Percentiles rank a stretch among this genome's conserved stretches.
Evolutionary conservation across 169 alveolate genomes (phyloP).

Genomic region (Babesia microti): DNA sequence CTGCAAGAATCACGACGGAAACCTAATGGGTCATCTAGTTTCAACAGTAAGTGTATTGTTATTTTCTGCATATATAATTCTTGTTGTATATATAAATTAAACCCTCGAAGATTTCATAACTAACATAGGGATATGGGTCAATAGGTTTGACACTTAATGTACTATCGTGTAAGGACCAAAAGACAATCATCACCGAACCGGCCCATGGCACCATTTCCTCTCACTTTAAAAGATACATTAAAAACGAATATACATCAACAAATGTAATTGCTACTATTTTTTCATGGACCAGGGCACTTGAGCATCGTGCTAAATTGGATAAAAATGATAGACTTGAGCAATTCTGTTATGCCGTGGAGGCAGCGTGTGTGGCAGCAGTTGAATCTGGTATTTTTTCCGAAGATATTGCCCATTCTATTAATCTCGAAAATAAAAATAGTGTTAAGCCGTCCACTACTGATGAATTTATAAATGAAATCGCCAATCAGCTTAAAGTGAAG

Average conservation of each 20-base stretch:
- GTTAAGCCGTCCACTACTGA: background rate
- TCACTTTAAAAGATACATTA: slow-evolving; percentile 59
- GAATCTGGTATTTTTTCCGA: slow-evolving; percentile 78
- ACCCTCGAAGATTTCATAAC: too few species aligned
- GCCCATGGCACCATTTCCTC: slow-evolving; percentile 86
- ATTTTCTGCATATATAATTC: too few species aligned
- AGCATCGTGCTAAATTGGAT: slow-evolving; percentile 72
- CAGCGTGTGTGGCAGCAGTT: slow-evolving; percentile 71
- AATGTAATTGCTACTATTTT: slow-evolving; percentile 83
- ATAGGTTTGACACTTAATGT: slow-evolving; percentile 80
- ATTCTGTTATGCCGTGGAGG: slow-evolving; percentile 73
- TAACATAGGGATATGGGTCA: slow-evolving; percentile 79
- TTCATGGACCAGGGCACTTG: slow-evolving; percentile 85
- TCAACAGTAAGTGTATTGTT: too few species aligned
- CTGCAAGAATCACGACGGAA: slow-evolving; percentile 89
- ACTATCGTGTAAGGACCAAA: slow-evolving; percentile 75
- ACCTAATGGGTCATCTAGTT: slow-evolving; percentile 78
- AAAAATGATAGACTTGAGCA: slow-evolving; percentile 54
- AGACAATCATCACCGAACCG: slow-evolving; percentile 78
- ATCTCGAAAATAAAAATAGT: background rate
- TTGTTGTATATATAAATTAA: too few species aligned
- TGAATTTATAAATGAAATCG: slow-evolving; percentile 1
- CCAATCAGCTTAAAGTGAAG: slow-evolving; percentile 10
- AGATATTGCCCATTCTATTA: slow-evolving; percentile 64
- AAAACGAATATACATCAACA: slow-evolving; percentile 75